Base-by-base conservation (phyloP, 148 eudicot genomes). In the Camellia japonica region DNA sequence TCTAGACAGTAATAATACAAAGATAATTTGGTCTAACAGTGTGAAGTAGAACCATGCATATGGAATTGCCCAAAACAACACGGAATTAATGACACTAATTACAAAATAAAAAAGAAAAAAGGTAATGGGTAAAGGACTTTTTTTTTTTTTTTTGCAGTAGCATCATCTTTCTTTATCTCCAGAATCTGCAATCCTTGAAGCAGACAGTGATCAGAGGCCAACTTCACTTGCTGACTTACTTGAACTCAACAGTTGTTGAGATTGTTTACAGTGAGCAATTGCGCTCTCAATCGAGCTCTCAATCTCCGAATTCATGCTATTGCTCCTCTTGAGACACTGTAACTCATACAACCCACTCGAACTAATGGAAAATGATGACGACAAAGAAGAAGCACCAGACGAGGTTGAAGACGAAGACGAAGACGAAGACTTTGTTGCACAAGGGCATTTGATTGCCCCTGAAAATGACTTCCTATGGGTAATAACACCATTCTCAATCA, bases 201-300 rank as follows among this genome's bases (percentile, higher is more conserved):
- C 78, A 71, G 90, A 82, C 14, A 78, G 71, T 61, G 88, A 87
- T 68, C 85, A 84, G 41, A 87, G 44, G 43, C 63, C 82, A 74
- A 77, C 58, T 23, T 80, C 88, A 78, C 68, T 76, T 49, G 80
- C 74, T 43, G 58, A 49, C 76, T 80, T 81, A 56, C 72, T 81
- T 65, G 85, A 71, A 60, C 80, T 78, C 56, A 79, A 76, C 56
- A 74, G 79, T 80, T 86, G 86, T 47, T 88, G 90, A 51, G 97
- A 88, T 76, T 87, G 84, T 86, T 93, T 93, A 77, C 97, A 93
- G 74, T 93, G 90, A 76, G 90, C 94, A 74, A 93, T 93, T 61
- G 97, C 97, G 19, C 93, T 90, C 75, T 91, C 90, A 84, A 93
- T 88, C 3, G 94, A 87, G 16, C 83, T 78, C 74, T 91, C 97